Base-by-base conservation (phyloP, 108 stramenopile species). In the Fistulifera pelliculosa region DNA sequence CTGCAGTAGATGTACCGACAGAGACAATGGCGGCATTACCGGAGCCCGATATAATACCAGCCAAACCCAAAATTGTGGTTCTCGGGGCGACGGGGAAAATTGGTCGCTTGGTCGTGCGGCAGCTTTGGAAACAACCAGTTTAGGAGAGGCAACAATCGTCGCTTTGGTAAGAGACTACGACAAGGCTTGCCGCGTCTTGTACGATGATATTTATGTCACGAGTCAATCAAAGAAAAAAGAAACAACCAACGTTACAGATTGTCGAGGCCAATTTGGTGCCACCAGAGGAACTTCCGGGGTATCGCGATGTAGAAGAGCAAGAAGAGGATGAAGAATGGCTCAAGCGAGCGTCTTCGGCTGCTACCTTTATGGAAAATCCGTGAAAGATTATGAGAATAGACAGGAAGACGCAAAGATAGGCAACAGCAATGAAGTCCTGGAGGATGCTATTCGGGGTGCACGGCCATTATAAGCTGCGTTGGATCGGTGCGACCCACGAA, bases 391-490 rank as follows among this genome's bases (percentile, higher is more conserved):
- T 47, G 61, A 78, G 31, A 69, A 74, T 49, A 47, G 64, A 28
- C 60, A 70, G n/a, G 0, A 41, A 44, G 14, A 72, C 7, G 56
- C 61, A 1, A 41, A 62, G 39, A 40, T 23, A 28, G 54, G 13
- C 14, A 62, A 68, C 28, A 54, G 52, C 0, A 63, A 82, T 31
- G 77, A 78, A 65, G 64, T 70, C 14, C 45, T 86, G 54, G 53
- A 63, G 22, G 68, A 73, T 21, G 79, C 81, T 8, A 66, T 87
- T 0, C 16, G 47, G 7, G 79, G 71, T 56, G 65, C 24, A 81
- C 80, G 0, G 68, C 75, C 10, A 61, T 87, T 50, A 81, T 87
- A 2, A 81, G 77, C 8, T 81, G 79, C 60, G 56, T 87, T n/a
- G 75, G 75, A 44, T 47, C 77, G 15, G 42, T 63, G 6, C 71